Base-by-base conservation (phyloP, 225 moss, liverwort and hornwort genomes). In the Pseudoscleropodium purum region DNA sequence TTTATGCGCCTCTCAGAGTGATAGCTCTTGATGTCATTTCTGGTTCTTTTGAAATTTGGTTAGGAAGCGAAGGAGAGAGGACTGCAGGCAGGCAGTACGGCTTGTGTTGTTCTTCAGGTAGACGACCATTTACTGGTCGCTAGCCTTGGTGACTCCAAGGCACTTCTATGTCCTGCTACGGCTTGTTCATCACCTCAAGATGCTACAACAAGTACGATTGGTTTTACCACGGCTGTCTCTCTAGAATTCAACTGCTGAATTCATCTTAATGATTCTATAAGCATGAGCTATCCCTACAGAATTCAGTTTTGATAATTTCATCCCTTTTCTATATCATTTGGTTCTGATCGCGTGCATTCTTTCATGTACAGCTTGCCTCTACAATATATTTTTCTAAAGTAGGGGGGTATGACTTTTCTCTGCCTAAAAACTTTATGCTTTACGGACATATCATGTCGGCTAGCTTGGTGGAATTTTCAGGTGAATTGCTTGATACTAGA, bases 61-160 rank as follows among this genome's bases (percentile, higher is more conserved):
- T 91, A 96, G 96, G 95, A 93, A 88, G 96, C 97, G 79, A 90
- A 90, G 64, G 84, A 86, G 92, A 91, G 85, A 76, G 93, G 93
- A 57, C 77, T 95, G 75, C 92, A 91, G 85, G 91, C 90, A 89
- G 97, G 97, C 87, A 96, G 94, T 87, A 97, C 97, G 60, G 95
- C 96, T 85, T 97, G 97, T 87, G 91, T 97, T 79, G 94, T 95
- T 84, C 94, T 97, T 68, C 94, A 90, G 68, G 90, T 90, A 56
- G 95, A 90, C 78, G 93, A 90, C 82, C 92, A 96, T 91, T 80
- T 97, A 65, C 89, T 97, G 88, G 91, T 97, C 81, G 96, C 96
- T 39, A 93, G 87, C 90, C 89, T 97, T 75, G 97, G 97, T 83
- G 97, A 97, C 89, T 94, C 96, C 37, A 97, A 97, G 92, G 97